phyloP scores from a whole-genome alignment of 495 filamentous ascomycete genomes.

The Bryoglossum gracile region DNA sequence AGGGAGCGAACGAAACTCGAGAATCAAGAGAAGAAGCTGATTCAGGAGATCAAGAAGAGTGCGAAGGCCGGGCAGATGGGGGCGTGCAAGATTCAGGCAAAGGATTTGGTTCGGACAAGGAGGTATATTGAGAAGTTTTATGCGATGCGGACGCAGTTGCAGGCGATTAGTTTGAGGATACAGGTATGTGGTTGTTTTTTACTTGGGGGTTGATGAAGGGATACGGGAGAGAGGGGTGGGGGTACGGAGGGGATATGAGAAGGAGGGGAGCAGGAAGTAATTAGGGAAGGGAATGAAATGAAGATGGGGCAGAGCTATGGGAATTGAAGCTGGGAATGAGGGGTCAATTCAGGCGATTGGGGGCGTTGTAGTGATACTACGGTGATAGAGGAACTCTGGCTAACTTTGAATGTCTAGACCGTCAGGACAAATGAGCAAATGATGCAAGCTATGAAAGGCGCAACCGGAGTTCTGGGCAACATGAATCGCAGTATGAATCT shows the following conservation, averaged over 20 bases:
- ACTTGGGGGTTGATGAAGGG: too few relatives aligned
- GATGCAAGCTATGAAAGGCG: slow-evolving; percentile 99
- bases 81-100: slow-evolving; percentile 93
- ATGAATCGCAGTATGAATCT: slow-evolving; percentile 99
- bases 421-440: slow-evolving; percentile 98
- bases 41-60: slow-evolving; percentile 92
- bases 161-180: slow-evolving; percentile 90
- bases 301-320: too few relatives aligned
- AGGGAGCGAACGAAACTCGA: slow-evolving; percentile 90
- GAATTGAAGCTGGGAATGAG: too few relatives aligned
- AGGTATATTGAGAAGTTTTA: slow-evolving; percentile 98
- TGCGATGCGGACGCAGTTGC: slow-evolving; percentile 91
- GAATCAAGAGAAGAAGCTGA: slow-evolving; percentile 95
- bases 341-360: too few relatives aligned
- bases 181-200: slow-evolving; percentile 72
- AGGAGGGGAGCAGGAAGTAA: background rate
- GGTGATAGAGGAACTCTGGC: background rate
- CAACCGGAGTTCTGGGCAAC: slow-evolving; percentile 80
- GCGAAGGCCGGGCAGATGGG: slow-evolving; percentile 97
- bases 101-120: slow-evolving; percentile 89
- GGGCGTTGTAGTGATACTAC: too few relatives aligned
- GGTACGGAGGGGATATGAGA: background rate
- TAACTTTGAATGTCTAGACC: slow-evolving; percentile 47
- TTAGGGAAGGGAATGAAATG: too few relatives aligned
- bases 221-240: too few relatives aligned